Conservation (phyloP, 2,329 filamentous ascomycete genomes). For the Triangularia verruculosa region DNA sequence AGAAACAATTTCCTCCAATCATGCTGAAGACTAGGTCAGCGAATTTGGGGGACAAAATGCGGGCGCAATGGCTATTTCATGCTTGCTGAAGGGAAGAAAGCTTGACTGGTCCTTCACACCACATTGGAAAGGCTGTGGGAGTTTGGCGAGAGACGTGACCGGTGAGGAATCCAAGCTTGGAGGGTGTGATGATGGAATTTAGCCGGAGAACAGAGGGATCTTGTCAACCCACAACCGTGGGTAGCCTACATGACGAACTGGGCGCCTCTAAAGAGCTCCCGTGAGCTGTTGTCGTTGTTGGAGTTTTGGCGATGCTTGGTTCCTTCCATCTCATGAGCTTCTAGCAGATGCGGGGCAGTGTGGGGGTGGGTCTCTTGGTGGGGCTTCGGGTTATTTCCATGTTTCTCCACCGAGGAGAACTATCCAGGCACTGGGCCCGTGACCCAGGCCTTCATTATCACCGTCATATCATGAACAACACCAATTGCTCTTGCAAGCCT, state of each 20-base stretch:
- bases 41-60: neutral
- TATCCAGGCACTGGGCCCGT: too few species aligned
- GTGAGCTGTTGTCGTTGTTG: neutral
- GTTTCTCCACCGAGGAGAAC: constrained; percentile 5
- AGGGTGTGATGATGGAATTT: neutral
- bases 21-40: neutral
- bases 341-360: constrained; percentile 3
- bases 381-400: neutral
- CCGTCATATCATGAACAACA: neutral
- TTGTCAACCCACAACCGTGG: neutral
- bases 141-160: neutral
- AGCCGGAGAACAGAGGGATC: neutral
- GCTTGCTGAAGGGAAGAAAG: neutral
- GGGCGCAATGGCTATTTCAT: neutral
- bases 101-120: neutral
- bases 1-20: constrained; percentile 30
- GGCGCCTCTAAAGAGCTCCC: neutral
- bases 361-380: neutral
- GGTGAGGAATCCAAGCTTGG: neutral
- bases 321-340: neutral
- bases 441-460: too few species aligned
- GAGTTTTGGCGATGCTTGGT: neutral
- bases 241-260: neutral
- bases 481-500: neutral
- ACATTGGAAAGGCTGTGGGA: neutral